Conservation (phyloP, 306 rosid species). For the Sicyos baderoa region DNA sequence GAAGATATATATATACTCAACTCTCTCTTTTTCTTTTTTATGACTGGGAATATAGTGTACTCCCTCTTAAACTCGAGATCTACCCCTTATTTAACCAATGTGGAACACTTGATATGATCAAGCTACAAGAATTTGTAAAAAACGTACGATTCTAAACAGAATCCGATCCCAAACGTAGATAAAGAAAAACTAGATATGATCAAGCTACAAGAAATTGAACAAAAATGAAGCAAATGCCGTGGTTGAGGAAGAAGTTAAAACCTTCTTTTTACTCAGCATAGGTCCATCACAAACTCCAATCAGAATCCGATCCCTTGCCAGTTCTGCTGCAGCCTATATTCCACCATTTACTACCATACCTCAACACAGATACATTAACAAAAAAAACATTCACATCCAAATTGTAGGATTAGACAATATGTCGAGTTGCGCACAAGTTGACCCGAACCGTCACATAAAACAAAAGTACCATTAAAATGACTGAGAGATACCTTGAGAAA, state of each 20-base stretch:
- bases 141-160: no score
- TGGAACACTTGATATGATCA: neutral
- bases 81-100: no score
- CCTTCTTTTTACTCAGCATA: conserved; percentile 74
- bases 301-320: conserved; percentile 56
- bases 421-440: no score
- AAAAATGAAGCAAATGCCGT: conserved; percentile 1
- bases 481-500: conserved; percentile 67
- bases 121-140: neutral
- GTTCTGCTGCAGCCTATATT: conserved; percentile 59
- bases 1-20: no score
- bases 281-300: conserved; percentile 85
- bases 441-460: neutral
- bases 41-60: no score
- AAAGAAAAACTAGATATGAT: neutral
- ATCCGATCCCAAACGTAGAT: conserved; percentile 3
- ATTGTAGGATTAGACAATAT: no score
- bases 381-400: no score
- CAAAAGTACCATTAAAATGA: neutral
- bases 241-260: conserved; percentile 12
- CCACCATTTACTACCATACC: neutral
- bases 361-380: neutral
- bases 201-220: neutral
- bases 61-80: no score
- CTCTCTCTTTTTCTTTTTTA: no score